Conservation (phyloP, 2,329 filamentous ascomycete species). For the Pseudopyricularia cyperi region DNA sequence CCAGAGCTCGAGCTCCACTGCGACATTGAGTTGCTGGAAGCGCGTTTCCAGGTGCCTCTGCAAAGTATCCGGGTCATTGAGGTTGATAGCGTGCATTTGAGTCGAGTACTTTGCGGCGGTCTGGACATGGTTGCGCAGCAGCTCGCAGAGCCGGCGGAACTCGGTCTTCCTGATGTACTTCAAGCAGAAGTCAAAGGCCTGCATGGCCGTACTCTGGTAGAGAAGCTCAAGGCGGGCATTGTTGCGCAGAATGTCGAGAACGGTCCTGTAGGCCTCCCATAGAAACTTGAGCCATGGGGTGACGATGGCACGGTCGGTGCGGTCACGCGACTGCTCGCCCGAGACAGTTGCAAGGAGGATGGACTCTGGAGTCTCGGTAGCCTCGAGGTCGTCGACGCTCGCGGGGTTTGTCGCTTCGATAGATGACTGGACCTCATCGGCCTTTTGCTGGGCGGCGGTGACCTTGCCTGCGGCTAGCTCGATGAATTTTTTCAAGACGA, state of each 20-base stretch:
- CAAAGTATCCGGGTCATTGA: constrained; percentile 92
- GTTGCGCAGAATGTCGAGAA: constrained; percentile 97
- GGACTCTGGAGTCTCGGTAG: constrained; percentile 93
- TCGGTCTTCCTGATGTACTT: constrained; percentile 98
- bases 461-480: constrained; percentile 94
- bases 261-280: constrained; percentile 98
- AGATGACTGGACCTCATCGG: constrained; percentile 82
- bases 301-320: constrained; percentile 94
- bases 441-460: constrained; percentile 87
- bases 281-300: constrained; percentile 99
- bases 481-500: constrained; percentile 96
- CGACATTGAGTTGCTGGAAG: constrained; percentile 96
- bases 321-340: constrained; percentile 92
- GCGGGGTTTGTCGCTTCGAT: constrained; percentile 63
- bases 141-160: constrained; percentile 95
- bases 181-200: constrained; percentile 97
- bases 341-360: constrained; percentile 96
- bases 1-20: constrained; percentile 95
- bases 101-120: constrained; percentile 98
- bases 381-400: constrained; percentile 89
- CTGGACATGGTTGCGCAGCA: constrained; percentile 96
- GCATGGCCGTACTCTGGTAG: constrained; percentile 95
- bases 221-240: constrained; percentile 95
- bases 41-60: constrained; percentile 96
- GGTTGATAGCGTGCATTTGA: constrained; percentile 98